Conservation (phyloP, 163 green algal genomes). For the Chloromonas sp. region DNA sequence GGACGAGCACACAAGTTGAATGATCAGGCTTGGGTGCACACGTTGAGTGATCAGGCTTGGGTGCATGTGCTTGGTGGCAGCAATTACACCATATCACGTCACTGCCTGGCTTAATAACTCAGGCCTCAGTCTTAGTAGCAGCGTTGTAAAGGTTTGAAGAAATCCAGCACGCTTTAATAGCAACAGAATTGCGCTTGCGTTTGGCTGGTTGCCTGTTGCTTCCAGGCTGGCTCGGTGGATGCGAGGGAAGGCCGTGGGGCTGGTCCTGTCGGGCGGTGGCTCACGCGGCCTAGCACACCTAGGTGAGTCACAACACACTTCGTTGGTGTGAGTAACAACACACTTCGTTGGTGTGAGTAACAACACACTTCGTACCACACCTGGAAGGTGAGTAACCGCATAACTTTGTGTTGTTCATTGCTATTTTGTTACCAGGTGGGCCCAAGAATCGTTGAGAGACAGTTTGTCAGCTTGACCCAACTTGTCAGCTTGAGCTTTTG, state of each 20-base stretch:
- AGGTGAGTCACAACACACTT: neutral
- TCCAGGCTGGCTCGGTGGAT: slow-evolving; percentile 64
- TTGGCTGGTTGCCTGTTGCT: neutral
- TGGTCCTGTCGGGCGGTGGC: slow-evolving; percentile 64
- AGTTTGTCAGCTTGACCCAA: no score
- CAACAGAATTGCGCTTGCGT: neutral
- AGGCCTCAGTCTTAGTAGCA: no score
- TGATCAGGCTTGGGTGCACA: neutral
- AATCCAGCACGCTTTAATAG: neutral
- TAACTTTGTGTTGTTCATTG: no score
- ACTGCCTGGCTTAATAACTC: no score
- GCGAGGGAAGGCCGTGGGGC: slow-evolving; percentile 64
- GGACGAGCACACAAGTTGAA: neutral
- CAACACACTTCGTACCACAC: neutral
- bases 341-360: neutral
- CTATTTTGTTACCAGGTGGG: no score
- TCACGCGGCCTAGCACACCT: slow-evolving; percentile 37
- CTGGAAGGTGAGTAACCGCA: neutral
- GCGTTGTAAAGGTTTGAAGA: no score
- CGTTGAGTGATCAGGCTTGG: neutral
- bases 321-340: neutral
- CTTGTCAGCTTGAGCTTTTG: no score
- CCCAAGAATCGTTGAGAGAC: no score
- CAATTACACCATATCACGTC: neutral
- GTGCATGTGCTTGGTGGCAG: neutral